Percentiles rank a stretch among this genome's conserved stretches.
These are phyloP conservation scores for Geum urbanum DNA, from an alignment of 306 rosid genomes.

Conservation along the genomic window DNA sequence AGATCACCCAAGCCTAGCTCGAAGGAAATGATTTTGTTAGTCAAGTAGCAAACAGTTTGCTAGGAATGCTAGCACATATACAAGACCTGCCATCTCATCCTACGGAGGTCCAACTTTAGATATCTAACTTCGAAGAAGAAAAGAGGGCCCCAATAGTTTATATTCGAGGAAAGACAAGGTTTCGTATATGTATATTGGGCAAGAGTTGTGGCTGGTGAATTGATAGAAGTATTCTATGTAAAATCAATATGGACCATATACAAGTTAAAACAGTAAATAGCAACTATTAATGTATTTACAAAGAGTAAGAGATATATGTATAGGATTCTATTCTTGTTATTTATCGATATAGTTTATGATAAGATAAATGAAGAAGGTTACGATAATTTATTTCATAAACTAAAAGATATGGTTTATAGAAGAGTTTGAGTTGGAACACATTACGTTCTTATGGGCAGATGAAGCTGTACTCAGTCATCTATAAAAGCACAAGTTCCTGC, in stretches of 20 bases:
- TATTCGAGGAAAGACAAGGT: conserved; percentile 58
- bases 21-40: conserved; percentile 42
- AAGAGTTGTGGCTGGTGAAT: conserved; percentile 47
- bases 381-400: background rate
- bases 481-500: background rate
- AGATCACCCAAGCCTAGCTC: conserved; percentile 46
- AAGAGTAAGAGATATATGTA: too few relatives aligned
- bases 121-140: conserved; percentile 43
- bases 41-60: conserved; percentile 41
- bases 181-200: conserved; percentile 45
- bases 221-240: conserved; percentile 48
- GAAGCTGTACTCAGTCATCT: background rate
- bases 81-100: conserved; percentile 20
- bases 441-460: background rate
- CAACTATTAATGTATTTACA: too few relatives aligned
- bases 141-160: conserved; percentile 49
- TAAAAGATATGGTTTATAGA: background rate
- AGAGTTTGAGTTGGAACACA: background rate
- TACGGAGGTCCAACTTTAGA: conserved; percentile 32
- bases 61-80: conserved; percentile 32
- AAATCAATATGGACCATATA: too few relatives aligned
- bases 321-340: background rate
- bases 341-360: background rate
- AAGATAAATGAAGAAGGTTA: background rate
- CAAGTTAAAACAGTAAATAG: too few relatives aligned